Base-by-base conservation (phyloP, 2,329 filamentous ascomycete genomes). In the Sclerotinia nivalis region DNA sequence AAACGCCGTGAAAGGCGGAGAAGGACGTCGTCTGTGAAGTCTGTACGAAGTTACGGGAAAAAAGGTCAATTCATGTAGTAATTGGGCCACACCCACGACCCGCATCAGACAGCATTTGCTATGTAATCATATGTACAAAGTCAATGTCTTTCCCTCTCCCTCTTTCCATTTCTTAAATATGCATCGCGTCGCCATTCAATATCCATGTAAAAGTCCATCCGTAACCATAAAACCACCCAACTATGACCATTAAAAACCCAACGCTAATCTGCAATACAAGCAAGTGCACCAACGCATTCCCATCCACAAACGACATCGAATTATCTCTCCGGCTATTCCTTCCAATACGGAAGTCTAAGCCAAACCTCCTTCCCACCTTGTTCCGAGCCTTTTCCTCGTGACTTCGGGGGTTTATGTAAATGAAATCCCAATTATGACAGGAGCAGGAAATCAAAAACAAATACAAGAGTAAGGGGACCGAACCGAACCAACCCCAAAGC, bases 91-190 rank as follows among this genome's bases (percentile, higher is more conserved):
- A 65, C 2, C 61, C 47, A 65, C 15, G 13, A 25, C 34, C 47
- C 61, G 61, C n/a, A 40, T 49, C 43, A 40, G 45, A 52, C 31
- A 56, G 55, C 37, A 49, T 43, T 52, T 62, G 56, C 31, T 61
- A 49, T 50, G 56, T 47, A 50, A 68, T 50, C 61, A 18, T 68
- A 68, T 68, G 56, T 62, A 68, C 56, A 68, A 40, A 25, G 61
- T 65, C 61, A 25, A 52, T 52, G 61, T 64, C 47, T 64, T 52
- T 52, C 34, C 61, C 25, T 28, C 47, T 65, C 47, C 61, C 15
- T 64, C 31, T 49, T 31, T 37, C 61, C 47, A 65, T 13, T 52
- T 65, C 61, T 52, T 47, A 65, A 65, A 65, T 43, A 65, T 65
- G 61, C 61, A 50, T 64, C 60, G 15, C 52, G 47, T 54, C 34